Percentiles rank a stretch among this genome's conserved stretches.
These are phyloP conservation scores for Pythium aquatile DNA, from an alignment of 352 stramenopile species.

Conservation along the genomic window DNA sequence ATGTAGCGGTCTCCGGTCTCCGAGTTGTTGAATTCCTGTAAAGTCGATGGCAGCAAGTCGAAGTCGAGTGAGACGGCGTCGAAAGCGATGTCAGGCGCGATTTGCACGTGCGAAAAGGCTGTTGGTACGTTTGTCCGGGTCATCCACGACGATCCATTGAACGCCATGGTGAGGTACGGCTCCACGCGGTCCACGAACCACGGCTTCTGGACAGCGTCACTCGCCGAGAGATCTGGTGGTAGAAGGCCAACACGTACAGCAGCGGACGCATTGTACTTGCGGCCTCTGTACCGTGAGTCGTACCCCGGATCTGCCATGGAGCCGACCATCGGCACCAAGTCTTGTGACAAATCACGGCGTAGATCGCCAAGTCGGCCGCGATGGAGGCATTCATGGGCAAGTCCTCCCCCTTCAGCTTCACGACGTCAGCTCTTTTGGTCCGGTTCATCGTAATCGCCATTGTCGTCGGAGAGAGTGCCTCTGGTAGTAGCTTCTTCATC, in stretches of 20 bases:
- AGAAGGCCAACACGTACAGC: background rate
- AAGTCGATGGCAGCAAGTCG: background rate
- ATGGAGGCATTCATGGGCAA: constrained; percentile 1
- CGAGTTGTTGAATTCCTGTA: background rate
- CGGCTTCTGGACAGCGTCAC: background rate
- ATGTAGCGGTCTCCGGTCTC: background rate
- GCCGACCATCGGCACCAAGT: too few relatives aligned
- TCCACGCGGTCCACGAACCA: background rate
- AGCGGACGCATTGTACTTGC: background rate
- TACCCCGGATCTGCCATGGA: too few relatives aligned
- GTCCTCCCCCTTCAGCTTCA: background rate
- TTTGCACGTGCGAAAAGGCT: background rate
- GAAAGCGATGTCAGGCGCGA: background rate
- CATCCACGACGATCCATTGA: background rate
- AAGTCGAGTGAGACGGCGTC: background rate
- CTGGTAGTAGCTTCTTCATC: background rate
- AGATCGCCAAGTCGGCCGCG: background rate
- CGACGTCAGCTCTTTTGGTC: background rate
- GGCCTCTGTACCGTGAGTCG: too few relatives aligned
- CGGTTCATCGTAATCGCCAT: background rate
- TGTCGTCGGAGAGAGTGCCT: background rate
- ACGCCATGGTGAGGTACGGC: background rate
- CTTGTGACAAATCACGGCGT: background rate
- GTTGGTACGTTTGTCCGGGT: background rate
- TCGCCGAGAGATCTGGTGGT: background rate